phyloP scores from a whole-genome alignment of 768 basidiomycete genomes.

The Tremella yokohamensis region DNA sequence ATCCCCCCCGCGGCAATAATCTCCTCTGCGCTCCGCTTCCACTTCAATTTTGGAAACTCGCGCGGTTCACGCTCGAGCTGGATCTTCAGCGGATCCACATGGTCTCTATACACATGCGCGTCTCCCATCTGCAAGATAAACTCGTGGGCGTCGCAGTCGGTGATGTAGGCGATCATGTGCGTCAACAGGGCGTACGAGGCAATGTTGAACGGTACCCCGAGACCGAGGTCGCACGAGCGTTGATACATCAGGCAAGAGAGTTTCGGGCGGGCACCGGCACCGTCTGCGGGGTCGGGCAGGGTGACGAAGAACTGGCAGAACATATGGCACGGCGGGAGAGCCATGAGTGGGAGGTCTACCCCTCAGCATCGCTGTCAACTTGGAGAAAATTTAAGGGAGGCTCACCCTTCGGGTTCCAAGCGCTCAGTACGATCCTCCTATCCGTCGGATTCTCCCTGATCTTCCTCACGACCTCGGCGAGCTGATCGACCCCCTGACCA shows the following conservation, averaged over 20 bases:
- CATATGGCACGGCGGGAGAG: conserved; percentile 96
- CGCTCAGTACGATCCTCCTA: conserved; percentile 86
- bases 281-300: conserved; percentile 58
- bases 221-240: conserved; percentile 92
- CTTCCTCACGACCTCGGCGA: conserved; percentile 80
- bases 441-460: conserved; percentile 92
- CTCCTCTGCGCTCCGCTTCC: conserved; percentile 61
- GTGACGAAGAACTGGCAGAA: conserved; percentile 99
- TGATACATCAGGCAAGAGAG: conserved; percentile 97
- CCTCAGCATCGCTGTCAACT: neutral
- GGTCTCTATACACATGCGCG: conserved; percentile 92
- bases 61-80: conserved; percentile 76
- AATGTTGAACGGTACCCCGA: conserved; percentile 98
- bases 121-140: conserved; percentile 95
- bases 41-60: conserved; percentile 75
- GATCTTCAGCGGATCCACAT: conserved; percentile 75
- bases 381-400: neutral
- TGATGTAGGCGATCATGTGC: conserved; percentile 94
- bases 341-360: conserved; percentile 87
- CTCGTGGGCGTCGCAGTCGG: conserved; percentile 78
- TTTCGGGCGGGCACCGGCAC: conserved; percentile 58
- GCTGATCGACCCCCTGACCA: conserved; percentile 86
- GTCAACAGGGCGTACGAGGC: conserved; percentile 96
- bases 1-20: conserved; percentile 56
- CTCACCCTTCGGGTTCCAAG: conserved; percentile 95